These are phyloP conservation scores for Dalbergia oliveri DNA, from an alignment of 306 rosid genomes.

Conservation along the genomic window DNA sequence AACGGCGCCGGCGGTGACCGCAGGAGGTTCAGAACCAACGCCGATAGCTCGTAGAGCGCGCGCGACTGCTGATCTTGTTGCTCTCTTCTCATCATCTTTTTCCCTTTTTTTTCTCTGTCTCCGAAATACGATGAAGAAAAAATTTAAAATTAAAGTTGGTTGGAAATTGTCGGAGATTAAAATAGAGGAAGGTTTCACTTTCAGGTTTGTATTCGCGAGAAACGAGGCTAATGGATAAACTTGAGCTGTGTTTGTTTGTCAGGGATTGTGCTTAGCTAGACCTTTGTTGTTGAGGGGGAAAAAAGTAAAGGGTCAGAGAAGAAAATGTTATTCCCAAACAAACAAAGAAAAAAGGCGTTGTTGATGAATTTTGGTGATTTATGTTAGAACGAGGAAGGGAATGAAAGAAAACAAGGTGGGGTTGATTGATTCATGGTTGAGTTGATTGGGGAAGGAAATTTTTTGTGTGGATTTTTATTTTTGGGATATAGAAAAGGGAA, in stretches of 20 bases:
- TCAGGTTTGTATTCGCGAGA: background rate
- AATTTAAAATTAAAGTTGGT: background rate
- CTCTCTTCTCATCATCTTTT: slow-evolving; percentile 58
- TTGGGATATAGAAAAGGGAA: background rate
- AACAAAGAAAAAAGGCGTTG: no score
- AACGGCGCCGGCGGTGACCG: slow-evolving; percentile 71
- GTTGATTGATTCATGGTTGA: no score
- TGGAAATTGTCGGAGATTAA: background rate
- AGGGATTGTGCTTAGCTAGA: background rate
- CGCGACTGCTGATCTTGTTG: slow-evolving; percentile 66
- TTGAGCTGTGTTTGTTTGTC: background rate
- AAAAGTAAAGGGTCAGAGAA: background rate
- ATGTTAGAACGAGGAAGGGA: background rate
- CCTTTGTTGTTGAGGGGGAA: background rate
- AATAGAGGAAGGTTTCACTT: background rate
- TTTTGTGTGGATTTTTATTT: background rate
- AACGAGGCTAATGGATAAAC: slow-evolving; percentile 23
- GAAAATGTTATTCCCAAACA: no score
- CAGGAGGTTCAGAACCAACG: slow-evolving; percentile 75
- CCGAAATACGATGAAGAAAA: background rate
- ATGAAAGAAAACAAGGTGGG: no score
- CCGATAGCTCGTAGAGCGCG: slow-evolving; percentile 71
- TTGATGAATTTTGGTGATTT: background rate
- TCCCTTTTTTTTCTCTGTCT: no score
- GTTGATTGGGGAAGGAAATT: background rate